These are phyloP conservation scores for Suhomyces chickasaworum DNA, from an alignment of 1,139 yeast genomes.

Conservation along the genomic window DNA sequence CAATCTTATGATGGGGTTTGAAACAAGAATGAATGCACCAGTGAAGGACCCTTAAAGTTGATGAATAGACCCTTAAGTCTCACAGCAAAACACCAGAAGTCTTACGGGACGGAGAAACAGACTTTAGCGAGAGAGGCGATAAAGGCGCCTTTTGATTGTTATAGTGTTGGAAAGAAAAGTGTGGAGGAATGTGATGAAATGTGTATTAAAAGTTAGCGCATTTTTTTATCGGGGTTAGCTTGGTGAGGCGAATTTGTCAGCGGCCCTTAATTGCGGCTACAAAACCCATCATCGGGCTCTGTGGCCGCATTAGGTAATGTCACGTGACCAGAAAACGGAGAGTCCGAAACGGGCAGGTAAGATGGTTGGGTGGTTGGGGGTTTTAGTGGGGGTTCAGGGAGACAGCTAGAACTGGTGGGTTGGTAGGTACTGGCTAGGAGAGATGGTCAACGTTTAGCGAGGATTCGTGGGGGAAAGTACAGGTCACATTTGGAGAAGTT, in stretches of 20 bases:
- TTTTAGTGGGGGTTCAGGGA: background rate
- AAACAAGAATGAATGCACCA: background rate
- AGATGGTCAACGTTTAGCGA: too few species aligned
- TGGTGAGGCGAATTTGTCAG: slow-evolving; percentile 9
- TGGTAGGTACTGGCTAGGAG: too few species aligned
- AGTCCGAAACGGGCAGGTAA: background rate
- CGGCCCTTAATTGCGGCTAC: slow-evolving; percentile 18
- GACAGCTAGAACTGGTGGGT: too few species aligned
- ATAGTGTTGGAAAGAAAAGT: background rate
- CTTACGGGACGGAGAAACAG: background rate
- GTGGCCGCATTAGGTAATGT: slow-evolving; percentile 18
- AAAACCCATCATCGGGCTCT: slow-evolving; percentile 13
- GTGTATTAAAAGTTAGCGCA: background rate
- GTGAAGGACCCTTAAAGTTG: background rate
- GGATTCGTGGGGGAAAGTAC: background rate
- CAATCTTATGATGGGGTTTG: background rate
- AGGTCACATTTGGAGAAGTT: background rate
- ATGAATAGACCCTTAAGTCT: background rate
- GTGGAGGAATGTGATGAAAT: background rate
- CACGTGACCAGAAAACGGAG: slow-evolving; percentile 13
- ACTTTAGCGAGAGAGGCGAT: background rate
- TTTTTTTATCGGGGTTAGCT: background rate
- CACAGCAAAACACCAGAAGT: background rate
- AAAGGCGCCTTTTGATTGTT: background rate
- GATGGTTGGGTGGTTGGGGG: background rate